phyloP scores from a whole-genome alignment of 495 filamentous ascomycete genomes.

The Staphylotrichum tortipilum region DNA sequence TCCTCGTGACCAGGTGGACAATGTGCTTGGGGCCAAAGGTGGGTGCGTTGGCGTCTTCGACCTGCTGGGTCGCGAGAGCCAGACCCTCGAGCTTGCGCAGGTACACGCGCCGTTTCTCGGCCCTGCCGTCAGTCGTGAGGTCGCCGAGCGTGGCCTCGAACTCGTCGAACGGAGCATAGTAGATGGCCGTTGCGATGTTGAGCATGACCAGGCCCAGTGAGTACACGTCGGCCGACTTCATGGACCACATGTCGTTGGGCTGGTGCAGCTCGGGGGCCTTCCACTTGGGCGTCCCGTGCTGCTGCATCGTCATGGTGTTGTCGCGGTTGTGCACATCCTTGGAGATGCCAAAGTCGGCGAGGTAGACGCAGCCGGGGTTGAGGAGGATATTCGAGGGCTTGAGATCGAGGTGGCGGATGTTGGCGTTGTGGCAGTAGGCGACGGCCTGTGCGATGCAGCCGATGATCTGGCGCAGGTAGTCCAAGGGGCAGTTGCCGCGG shows the following conservation, averaged over 20 bases:
- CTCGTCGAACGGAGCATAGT: conserved; percentile 23
- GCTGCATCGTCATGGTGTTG: conserved; percentile 27
- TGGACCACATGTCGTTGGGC: conserved; percentile 24
- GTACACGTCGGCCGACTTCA: conserved; percentile 31
- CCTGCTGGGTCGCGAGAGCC: conserved; percentile 23
- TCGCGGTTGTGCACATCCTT: conserved; percentile 28
- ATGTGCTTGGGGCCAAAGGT: conserved; percentile 30
- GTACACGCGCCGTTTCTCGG: conserved; percentile 21
- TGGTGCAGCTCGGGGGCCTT: conserved; percentile 28
- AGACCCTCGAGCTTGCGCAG: conserved; percentile 17
- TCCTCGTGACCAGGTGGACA: conserved; percentile 23
- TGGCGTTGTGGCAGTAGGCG: conserved; percentile 31
- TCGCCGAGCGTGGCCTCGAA: conserved; percentile 29
- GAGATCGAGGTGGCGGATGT: conserved; percentile 35
- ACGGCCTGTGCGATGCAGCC: conserved; percentile 35
- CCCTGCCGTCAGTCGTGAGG: conserved; percentile 12
- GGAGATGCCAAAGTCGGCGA: conserved; percentile 38
- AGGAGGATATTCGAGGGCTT: conserved; percentile 38
- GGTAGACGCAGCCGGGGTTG: conserved; percentile 28
- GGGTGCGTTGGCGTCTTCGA: conserved; percentile 22
- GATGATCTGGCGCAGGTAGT: conserved; percentile 25
- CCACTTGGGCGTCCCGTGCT: conserved; percentile 29
- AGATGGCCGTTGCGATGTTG: conserved; percentile 28
- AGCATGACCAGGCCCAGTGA: conserved; percentile 30
- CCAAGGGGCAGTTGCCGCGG: conserved; percentile 18